Conservation (phyloP, 2,329 filamentous ascomycete species). For the Hymenoscyphus infarciens region DNA sequence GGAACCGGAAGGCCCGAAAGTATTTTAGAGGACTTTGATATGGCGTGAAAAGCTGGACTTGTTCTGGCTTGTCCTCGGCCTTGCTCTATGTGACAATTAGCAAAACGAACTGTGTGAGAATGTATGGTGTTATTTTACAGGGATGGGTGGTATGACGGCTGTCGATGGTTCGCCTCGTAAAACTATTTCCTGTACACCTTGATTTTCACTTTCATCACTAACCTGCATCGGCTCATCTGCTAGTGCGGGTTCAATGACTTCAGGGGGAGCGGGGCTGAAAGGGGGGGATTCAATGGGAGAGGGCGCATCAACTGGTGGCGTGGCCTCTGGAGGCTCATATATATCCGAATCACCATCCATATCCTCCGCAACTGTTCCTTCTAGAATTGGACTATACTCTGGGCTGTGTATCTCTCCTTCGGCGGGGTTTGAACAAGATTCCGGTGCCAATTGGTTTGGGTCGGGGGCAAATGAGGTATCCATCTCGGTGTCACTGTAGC, state of each 20-base stretch:
- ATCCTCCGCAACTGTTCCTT: conserved; percentile 13
- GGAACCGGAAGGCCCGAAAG: conserved; percentile 88
- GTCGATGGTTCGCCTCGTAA: background rate
- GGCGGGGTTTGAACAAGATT: conserved; percentile 10
- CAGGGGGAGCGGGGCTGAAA: conserved; percentile 41
- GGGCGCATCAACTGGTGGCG: conserved; percentile 22
- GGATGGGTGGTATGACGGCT: conserved; percentile 10
- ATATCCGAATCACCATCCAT: conserved; percentile 42
- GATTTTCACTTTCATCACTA: conserved; percentile 22
- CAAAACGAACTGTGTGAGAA: conserved; percentile 9
- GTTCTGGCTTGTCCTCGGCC: conserved; percentile 9
- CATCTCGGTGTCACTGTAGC: conserved; percentile 24
- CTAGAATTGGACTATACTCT: conserved; percentile 27
- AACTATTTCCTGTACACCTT: background rate
- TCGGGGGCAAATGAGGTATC: conserved; percentile 27
- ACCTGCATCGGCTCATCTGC: conserved; percentile 28
- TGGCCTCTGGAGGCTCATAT: conserved; percentile 53
- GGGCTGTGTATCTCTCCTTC: conserved; percentile 23
- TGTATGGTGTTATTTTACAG: conserved; percentile 27
- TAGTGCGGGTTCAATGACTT: conserved; percentile 27
- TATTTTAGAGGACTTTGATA: conserved; percentile 80
- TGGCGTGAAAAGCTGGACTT: conserved; percentile 43
- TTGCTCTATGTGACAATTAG: conserved; percentile 27
- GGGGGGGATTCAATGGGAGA: conserved; percentile 36
- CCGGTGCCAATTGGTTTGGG: conserved; percentile 15